These are phyloP conservation scores for Graphiopsis chlorocephala DNA, from an alignment of 2,329 filamentous ascomycete species.

Conservation along the genomic window DNA sequence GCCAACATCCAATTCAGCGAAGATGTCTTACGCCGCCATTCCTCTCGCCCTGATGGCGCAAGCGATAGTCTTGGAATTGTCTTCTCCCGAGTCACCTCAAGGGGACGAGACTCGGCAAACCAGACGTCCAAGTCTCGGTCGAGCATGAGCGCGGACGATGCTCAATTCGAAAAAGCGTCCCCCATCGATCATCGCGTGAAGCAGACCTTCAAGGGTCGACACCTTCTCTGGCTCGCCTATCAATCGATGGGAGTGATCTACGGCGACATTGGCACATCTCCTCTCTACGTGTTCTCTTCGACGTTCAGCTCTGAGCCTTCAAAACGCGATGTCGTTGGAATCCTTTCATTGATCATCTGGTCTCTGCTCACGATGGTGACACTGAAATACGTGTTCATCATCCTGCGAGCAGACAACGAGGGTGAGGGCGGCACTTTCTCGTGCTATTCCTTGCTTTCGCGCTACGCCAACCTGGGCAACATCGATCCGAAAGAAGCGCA, in stretches of 20 bases:
- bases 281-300: slow-evolving; percentile 70
- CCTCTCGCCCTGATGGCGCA: slow-evolving; percentile 14
- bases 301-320: slow-evolving; percentile 57
- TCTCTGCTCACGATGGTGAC: slow-evolving; percentile 67
- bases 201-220: slow-evolving; percentile 33
- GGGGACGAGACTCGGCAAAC: neutral
- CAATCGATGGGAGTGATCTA: slow-evolving; percentile 67
- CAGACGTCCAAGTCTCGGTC: neutral
- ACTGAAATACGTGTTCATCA: slow-evolving; percentile 65
- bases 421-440: slow-evolving; percentile 70
- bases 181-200: slow-evolving; percentile 17
- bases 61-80: slow-evolving; percentile 8
- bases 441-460: slow-evolving; percentile 62
- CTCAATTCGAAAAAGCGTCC: slow-evolving; percentile 13
- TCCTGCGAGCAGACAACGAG: slow-evolving; percentile 66
- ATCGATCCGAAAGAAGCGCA: slow-evolving; percentile 56
- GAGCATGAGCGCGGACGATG: slow-evolving; percentile 17
- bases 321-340: slow-evolving; percentile 60
- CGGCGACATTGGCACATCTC: slow-evolving; percentile 65
- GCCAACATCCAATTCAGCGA: slow-evolving; percentile 23
- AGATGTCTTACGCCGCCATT: slow-evolving; percentile 17
- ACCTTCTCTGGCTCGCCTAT: slow-evolving; percentile 54
- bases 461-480: slow-evolving; percentile 60
- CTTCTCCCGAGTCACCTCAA: slow-evolving; percentile 5
- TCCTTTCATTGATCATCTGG: slow-evolving; percentile 68